Evolutionary conservation across 768 basidiomycete species (phyloP).

Genomic region (Scleroderma bovista): DNA sequence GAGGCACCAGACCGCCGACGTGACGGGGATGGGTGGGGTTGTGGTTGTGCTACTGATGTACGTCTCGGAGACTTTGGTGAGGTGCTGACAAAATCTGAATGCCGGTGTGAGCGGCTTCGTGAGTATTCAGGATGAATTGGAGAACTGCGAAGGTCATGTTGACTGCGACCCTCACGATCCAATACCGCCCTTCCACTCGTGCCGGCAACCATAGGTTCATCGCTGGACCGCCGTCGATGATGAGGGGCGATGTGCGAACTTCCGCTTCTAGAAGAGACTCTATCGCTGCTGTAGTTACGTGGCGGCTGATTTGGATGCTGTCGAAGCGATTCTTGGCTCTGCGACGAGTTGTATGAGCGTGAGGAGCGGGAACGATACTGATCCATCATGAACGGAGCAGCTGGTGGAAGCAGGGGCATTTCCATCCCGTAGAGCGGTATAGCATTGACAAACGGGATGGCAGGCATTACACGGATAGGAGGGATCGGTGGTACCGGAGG

Average conservation of each 20-base stretch:
- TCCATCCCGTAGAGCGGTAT: conserved; percentile 49
- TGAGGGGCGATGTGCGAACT: conserved; percentile 9
- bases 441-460: conserved; percentile 27
- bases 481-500: conserved; percentile 23
- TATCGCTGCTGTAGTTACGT: conserved; percentile 23
- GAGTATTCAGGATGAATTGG: conserved; percentile 6
- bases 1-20: conserved; percentile 17
- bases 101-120: conserved; percentile 3
- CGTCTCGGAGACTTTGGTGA: conserved; percentile 9
- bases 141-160: conserved; percentile 11
- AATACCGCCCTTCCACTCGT: conserved; percentile 2
- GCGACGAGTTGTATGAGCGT: conserved; percentile 25
- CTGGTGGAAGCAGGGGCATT: conserved; percentile 66
- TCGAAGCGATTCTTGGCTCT: conserved; percentile 25
- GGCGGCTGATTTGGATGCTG: conserved; percentile 17
- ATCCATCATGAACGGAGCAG: conserved; percentile 72
- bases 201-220: conserved; percentile 19
- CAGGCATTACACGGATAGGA: conserved; percentile 34
- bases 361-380: conserved; percentile 40
- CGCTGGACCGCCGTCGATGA: conserved; percentile 28
- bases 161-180: conserved; percentile 12
- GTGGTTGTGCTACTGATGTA: conserved; percentile 12
- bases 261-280: conserved; percentile 12
- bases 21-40: conserved; percentile 8
- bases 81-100: background rate